Percentiles rank a stretch among this genome's conserved stretches.
Conservation (phyloP, 345 rosid genomes). For the Eucalyptus cladocalyx region DNA sequence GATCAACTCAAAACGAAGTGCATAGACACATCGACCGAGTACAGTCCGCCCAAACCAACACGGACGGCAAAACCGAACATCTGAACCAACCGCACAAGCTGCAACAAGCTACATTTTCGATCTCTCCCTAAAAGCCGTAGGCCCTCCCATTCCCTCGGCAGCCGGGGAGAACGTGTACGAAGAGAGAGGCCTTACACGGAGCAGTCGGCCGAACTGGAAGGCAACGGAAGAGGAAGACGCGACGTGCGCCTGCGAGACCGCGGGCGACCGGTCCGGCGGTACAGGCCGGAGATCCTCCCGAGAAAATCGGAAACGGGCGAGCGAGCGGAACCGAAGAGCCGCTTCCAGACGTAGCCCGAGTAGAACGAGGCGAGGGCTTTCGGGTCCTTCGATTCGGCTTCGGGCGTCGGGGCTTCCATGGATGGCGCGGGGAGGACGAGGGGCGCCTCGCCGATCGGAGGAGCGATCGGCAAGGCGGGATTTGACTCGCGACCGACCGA, state of each 20-base stretch:
- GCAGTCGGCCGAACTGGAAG: conserved; percentile 28
- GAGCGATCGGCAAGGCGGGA: background rate
- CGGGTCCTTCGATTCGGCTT: conserved; percentile 3
- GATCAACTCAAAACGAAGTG: background rate
- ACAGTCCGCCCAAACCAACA: background rate
- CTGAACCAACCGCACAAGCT: background rate
- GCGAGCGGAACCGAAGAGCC: conserved; percentile 27
- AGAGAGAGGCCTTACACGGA: conserved; percentile 24
- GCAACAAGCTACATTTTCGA: background rate
- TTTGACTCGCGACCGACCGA: background rate
- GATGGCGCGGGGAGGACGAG: background rate
- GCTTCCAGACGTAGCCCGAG: conserved; percentile 37
- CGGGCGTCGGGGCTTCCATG: conserved; percentile 23
- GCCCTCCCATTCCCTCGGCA: background rate
- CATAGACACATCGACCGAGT: background rate
- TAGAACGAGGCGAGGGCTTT: conserved; percentile 34
- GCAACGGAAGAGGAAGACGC: conserved; percentile 57
- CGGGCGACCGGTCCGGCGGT: conserved; percentile 21
- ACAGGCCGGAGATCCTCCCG: conserved; percentile 36
- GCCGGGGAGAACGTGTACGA: background rate
- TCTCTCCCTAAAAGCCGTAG: background rate
- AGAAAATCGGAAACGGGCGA: conserved; percentile 18
- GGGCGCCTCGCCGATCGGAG: background rate
- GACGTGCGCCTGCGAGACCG: conserved; percentile 19
- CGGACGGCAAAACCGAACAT: background rate